Evolutionary conservation across 2,329 filamentous ascomycete genomes (phyloP).

Genomic region (Lachnellula subtilissima): DNA sequence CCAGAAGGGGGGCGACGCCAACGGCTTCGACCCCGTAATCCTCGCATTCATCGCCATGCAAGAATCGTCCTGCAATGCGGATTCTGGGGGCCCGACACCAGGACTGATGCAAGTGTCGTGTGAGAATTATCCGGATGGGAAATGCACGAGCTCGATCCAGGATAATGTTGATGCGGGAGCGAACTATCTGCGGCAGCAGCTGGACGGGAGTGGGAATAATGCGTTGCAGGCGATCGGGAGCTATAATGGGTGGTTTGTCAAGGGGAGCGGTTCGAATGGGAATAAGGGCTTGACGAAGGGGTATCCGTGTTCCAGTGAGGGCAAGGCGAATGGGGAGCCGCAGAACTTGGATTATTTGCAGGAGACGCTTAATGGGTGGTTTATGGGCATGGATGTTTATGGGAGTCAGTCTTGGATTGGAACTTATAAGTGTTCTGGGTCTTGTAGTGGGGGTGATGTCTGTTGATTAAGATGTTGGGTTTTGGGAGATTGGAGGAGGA

Average conservation of each 20-base stretch:
- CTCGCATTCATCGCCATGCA: slow-evolving; percentile 3
- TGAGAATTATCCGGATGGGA: slow-evolving; percentile 33
- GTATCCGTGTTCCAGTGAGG: slow-evolving; percentile 30
- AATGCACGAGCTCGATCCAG: slow-evolving; percentile 32
- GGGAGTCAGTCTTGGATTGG: slow-evolving; percentile 1
- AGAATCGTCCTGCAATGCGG: slow-evolving; percentile 22
- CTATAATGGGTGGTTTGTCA: slow-evolving; percentile 37
- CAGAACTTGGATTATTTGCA: slow-evolving; percentile 36
- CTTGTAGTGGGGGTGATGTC: not conserved
- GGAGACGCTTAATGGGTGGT: slow-evolving; percentile 35
- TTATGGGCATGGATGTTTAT: slow-evolving; percentile 29
- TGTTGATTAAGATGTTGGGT: not conserved
- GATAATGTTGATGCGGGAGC: slow-evolving; percentile 35
- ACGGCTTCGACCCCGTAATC: not conserved
- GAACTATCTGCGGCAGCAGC: slow-evolving; percentile 26
- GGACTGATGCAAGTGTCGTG: slow-evolving; percentile 36
- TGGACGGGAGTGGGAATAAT: slow-evolving; percentile 28
- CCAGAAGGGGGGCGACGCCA: slow-evolving; percentile 16
- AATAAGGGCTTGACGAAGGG: slow-evolving; percentile 28
- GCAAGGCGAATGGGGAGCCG: slow-evolving; percentile 28
- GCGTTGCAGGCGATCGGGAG: slow-evolving; percentile 32
- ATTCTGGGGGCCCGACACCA: slow-evolving; percentile 32
- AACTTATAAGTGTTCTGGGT: not conserved
- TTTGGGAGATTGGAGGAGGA: too few species aligned
- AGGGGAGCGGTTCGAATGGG: slow-evolving; percentile 27